Base-by-base conservation (phyloP, 768 basidiomycete genomes). In the Lactarius trivialis region DNA sequence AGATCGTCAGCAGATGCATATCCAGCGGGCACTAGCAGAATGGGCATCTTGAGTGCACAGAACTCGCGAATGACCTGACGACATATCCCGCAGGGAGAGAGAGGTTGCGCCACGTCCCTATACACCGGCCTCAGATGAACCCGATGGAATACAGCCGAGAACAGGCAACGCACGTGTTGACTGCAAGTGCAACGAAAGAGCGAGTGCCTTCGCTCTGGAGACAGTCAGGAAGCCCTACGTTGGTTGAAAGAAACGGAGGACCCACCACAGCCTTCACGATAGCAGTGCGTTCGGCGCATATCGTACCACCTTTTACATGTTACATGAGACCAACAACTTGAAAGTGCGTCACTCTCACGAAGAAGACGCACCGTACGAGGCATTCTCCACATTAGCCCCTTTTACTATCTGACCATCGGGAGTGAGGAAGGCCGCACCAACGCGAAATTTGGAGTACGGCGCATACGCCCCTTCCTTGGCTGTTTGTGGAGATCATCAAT, bases 211-310 rank as follows among this genome's bases (percentile, higher is more conserved):
- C 89, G 73, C 91, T 94, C 93, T 94, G 65, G n/a, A n/a, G n/a
- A 1, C n/a, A 48, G 12, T 24, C 21, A 48, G 4, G 24, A 24
- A 48, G 2, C 21, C 9, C 45, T 21, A 48, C 21, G 12, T 24
- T 21, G 15, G 39, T 26, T 48, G 28, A 33, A 5, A 53, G 24
- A 17, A 45, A n/a, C 30, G 34, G 19, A 39, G 26, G 3, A 79
- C 91, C 73, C 65, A 95, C 94, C 24, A 89, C 85, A 30, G 93
- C 95, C 73, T 97, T 97, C n/a, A 93, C 88, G 58, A 99, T 78
- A 0, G 95, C 95, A 0, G 96, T 98, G 33, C 95, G 79, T 72
- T 99, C 96, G 0, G 96, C 96, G 67, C 96, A 98, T 62, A 98
- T 95, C 0, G 89, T 83, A 1, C 83, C 92, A 5, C 94, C 94